Evolutionary conservation across 768 basidiomycete genomes (phyloP).

Genomic region (Lactarius psammicola): DNA sequence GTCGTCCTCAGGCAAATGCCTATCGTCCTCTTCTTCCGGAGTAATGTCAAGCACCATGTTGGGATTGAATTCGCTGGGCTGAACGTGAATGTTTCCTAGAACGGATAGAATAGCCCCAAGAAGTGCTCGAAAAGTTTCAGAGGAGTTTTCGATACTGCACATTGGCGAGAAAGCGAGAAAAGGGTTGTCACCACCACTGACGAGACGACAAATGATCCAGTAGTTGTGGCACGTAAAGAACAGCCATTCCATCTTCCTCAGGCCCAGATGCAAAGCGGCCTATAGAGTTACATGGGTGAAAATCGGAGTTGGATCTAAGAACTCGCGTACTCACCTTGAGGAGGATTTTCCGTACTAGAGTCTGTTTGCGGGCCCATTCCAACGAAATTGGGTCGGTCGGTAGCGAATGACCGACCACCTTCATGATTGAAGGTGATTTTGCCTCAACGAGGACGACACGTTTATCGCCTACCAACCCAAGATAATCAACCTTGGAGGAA

Average conservation of each 20-base stretch:
- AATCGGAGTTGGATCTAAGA: background rate
- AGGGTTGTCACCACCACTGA: background rate
- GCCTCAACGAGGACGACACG: background rate
- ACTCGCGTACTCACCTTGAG: background rate
- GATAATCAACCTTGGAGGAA: background rate
- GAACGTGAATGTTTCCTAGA: background rate
- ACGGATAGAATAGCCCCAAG: conserved; percentile 2
- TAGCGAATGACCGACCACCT: background rate
- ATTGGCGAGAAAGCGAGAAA: background rate
- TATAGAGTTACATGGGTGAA: too few relatives aligned
- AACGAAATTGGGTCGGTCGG: background rate
- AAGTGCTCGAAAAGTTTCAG: background rate
- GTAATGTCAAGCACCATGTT: background rate
- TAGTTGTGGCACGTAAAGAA: conserved; percentile 1
- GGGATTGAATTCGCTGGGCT: background rate
- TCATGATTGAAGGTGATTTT: conserved; percentile 6
- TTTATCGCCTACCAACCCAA: background rate
- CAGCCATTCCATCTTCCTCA: conserved; percentile 1
- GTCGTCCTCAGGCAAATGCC: background rate
- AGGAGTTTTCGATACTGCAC: background rate
- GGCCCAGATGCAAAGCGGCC: background rate
- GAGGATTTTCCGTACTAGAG: background rate
- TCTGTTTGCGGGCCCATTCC: background rate
- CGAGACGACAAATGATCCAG: conserved; percentile 6
- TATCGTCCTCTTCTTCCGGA: background rate